Evolutionary conservation across 192 early-diverging fungal genomes (phyloP).

Genomic region (Coemansia sp.): DNA sequence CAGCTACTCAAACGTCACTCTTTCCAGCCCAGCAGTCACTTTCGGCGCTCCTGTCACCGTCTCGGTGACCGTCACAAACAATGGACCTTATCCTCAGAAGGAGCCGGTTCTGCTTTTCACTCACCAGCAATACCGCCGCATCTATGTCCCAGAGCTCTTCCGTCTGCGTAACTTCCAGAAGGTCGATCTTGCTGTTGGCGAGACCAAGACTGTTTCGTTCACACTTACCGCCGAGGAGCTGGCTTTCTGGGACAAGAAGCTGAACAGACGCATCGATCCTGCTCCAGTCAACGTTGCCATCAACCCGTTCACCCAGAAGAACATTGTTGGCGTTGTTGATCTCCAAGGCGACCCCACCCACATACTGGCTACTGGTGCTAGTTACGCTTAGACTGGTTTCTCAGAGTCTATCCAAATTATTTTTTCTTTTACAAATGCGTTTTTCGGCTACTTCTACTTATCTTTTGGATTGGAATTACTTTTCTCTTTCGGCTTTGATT

Average conservation of each 20-base stretch:
- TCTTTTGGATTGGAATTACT: too few relatives aligned
- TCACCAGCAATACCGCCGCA: conserved; percentile 51
- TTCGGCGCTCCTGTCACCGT: conserved; percentile 14
- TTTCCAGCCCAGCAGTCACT: conserved; percentile 5
- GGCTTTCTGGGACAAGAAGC: conserved; percentile 31
- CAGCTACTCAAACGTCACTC: conserved; percentile 41
- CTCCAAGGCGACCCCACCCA: too few relatives aligned
- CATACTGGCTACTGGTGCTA: too few relatives aligned
- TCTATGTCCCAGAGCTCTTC: conserved; percentile 54
- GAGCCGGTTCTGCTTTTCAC: conserved; percentile 59
- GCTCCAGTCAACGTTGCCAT: neutral
- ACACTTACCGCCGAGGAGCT: conserved; percentile 36
- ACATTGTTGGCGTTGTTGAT: too few relatives aligned
- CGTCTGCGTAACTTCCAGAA: conserved; percentile 56
- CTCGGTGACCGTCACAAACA: conserved; percentile 46
- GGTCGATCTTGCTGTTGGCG: conserved; percentile 35
- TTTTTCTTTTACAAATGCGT: too few relatives aligned
- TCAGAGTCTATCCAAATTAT: too few relatives aligned
- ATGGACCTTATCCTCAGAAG: conserved; percentile 44
- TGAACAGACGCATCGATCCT: conserved; percentile 23
- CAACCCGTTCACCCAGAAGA: neutral
- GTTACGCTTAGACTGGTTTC: too few relatives aligned
- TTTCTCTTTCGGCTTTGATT: too few relatives aligned
- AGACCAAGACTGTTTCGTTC: conserved; percentile 45
- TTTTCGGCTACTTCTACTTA: too few relatives aligned